These are phyloP conservation scores for Gardenia jasminoides DNA, from an alignment of 257 asterid genomes.

Conservation along the genomic window DNA sequence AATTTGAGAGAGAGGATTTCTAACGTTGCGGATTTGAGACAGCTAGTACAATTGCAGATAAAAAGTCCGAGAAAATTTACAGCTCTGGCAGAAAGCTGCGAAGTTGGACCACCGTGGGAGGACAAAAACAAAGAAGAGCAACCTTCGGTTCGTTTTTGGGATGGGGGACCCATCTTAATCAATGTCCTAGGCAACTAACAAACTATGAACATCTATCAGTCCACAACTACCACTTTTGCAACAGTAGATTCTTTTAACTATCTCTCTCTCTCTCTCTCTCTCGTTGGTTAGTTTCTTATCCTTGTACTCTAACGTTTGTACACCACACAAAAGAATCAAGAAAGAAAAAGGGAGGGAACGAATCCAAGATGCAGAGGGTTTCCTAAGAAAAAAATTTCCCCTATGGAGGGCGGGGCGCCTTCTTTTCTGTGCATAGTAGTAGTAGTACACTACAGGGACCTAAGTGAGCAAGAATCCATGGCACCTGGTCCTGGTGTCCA, in stretches of 20 bases:
- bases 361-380: too few species aligned
- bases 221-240: constrained; percentile 8
- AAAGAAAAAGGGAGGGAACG: too few species aligned
- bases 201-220: constrained; percentile 7
- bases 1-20: neutral
- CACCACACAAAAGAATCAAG: neutral
- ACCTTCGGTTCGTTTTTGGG: neutral
- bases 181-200: neutral
- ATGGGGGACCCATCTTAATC: neutral
- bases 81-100: neutral
- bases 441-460: too few species aligned
- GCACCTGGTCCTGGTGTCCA: too few species aligned
- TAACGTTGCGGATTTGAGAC: neutral
- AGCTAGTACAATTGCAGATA: neutral
- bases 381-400: too few species aligned
- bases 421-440: too few species aligned
- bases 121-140: neutral
- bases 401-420: too few species aligned
- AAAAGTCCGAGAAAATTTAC: neutral
- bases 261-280: too few species aligned
- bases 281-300: neutral
- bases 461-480: too few species aligned
- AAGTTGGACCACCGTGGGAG: neutral
- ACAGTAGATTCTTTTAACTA: neutral
- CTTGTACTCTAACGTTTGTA: neutral